Evolutionary conservation across 73 alveolate species (phyloP).

Genomic region (Paramecium octaurelia): DNA sequence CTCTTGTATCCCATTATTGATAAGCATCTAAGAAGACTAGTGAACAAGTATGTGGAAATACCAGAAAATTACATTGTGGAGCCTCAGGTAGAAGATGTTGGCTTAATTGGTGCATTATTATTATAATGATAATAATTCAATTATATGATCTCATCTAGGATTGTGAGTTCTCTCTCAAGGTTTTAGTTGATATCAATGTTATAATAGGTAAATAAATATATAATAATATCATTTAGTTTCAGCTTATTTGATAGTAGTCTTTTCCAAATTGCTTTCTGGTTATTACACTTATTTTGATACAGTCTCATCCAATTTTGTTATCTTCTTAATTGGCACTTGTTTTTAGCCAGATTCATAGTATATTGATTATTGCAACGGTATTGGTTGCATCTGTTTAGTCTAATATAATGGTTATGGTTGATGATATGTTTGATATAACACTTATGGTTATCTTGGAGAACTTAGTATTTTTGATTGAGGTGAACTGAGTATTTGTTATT

Average conservation of each 20-base stretch:
- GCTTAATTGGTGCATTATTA: not conserved
- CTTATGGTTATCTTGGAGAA: not conserved
- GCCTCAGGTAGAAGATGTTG: not conserved
- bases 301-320: not conserved
- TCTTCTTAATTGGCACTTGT: not conserved
- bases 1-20: constrained; percentile 68
- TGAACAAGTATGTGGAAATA: constrained; percentile 61
- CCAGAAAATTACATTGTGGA: constrained; percentile 36
- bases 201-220: not conserved
- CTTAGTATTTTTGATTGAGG: not conserved
- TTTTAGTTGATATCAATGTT: not conserved
- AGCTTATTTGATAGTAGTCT: not conserved
- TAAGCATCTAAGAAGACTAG: constrained; percentile 14
- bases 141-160: not conserved
- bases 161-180: not conserved
- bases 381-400: not conserved
- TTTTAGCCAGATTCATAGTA: not conserved
- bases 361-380: not conserved
- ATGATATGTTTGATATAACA: not conserved
- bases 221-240: not conserved
- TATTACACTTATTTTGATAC: not conserved
- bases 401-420: not conserved
- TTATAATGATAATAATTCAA: not conserved
- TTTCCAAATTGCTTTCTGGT: not conserved
- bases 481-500: not conserved